Evolutionary conservation across 2,329 filamentous ascomycete species (phyloP), one percentile per base, ranked within the genome.

Genomic region (Microsporum audouinii): DNA sequence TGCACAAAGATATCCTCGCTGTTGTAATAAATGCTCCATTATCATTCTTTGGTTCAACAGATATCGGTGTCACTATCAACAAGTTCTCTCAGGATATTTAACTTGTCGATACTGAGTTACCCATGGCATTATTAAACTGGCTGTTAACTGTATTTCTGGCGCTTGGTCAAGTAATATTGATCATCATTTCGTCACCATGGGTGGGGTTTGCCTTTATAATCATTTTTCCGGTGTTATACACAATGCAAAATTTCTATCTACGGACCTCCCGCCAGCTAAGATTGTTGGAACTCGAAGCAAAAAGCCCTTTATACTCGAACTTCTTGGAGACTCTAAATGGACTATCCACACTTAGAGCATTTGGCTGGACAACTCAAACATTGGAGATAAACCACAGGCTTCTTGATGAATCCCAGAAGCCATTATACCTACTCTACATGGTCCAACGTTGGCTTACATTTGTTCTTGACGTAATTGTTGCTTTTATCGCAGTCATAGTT

Each of bases 391-490:
- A 81, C 60, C 68, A 78, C n/a, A 64, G 65, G 3, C 72, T 82
- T 0, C 70, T 85, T 1, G 80, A 85, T 62, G 70, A 70, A 4
- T 82, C 82, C 0, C 83, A 85, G 65, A 70, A 73, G 17, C 82
- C 82, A 0, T 81, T 79, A 55, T 86, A 86, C 65, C 73, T 84
- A 0, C 73, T 85, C 5, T 80, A 76, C 60, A 77, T 78, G 43
- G 76, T 84, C 2, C 84, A 86, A 66, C 75, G 80, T 36, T 85
- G 83, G 82, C 74, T 64, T 14, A 61, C 59, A 0, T 72, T 85
- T 0, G 75, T 77, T 0, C 70, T 85, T 1, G 74, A 80, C 55
- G 63, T 82, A 2, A 66, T 82, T 0, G 77, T 83, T 0, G 77
- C 79, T 0, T 71, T 72, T 1, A 70, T 84, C 10, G 79, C 79